A percentile compares a stretch with the other conserved stretches of the same genome.
Conservation (phyloP, 2,329 filamentous ascomycete species). For the Epichloe baconii region DNA sequence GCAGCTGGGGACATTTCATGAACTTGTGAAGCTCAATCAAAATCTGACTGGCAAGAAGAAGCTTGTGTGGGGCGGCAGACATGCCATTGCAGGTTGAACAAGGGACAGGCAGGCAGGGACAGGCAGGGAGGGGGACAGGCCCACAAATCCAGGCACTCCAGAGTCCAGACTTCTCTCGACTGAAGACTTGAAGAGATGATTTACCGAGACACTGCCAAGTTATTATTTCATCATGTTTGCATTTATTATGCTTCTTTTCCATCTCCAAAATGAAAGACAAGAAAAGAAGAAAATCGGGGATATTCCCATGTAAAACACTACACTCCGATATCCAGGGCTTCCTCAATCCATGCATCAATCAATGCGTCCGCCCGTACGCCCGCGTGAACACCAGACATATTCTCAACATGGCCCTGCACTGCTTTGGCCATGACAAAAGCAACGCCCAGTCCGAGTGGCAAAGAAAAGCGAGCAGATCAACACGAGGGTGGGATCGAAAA, state of each 20-base stretch:
- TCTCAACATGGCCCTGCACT: not conserved
- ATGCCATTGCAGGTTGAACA: too few relatives aligned
- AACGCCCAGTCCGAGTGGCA: not conserved
- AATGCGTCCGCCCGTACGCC: not conserved
- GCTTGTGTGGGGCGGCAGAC: not conserved
- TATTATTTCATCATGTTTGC: not conserved
- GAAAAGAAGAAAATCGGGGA: not conserved
- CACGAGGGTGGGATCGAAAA: not conserved
- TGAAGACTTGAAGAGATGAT: too few relatives aligned
- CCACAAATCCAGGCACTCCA: not conserved
- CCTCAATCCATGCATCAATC: not conserved
- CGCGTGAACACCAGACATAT: slow-evolving; percentile 16
- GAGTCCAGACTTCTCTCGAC: not conserved
- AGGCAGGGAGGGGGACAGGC: too few relatives aligned
- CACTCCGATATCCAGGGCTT: slow-evolving; percentile 8
- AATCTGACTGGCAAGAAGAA: not conserved
- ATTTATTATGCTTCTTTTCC: slow-evolving; percentile 2
- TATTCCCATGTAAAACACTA: slow-evolving; percentile 5
- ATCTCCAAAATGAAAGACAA: slow-evolving; percentile 3
- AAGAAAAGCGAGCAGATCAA: not conserved
- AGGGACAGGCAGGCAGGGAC: too few relatives aligned
- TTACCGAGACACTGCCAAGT: too few relatives aligned
- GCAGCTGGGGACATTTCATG: not conserved
- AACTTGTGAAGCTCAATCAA: not conserved
- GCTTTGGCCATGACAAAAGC: not conserved